Evolutionary conservation across 352 stramenopile species (phyloP).

Genomic region (Thraustotheca clavata): DNA sequence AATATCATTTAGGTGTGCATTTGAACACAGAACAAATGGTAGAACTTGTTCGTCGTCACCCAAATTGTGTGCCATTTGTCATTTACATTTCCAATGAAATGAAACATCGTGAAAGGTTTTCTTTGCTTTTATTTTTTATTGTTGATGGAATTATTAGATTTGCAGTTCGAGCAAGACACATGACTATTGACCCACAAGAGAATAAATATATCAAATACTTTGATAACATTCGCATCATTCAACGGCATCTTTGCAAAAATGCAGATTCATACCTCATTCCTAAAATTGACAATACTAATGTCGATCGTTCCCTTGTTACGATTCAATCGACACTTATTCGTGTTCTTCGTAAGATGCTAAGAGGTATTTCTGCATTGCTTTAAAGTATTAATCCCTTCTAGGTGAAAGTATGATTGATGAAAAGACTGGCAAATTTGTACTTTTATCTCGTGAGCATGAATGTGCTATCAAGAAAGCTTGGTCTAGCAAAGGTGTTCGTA

Average conservation of each 20-base stretch:
- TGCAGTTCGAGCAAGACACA: constrained; percentile 72
- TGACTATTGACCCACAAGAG: constrained; percentile 82
- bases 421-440: constrained; percentile 74
- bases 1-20: constrained; percentile 38
- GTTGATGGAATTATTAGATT: constrained; percentile 31
- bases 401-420: constrained; percentile 62
- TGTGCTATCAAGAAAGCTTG: constrained; percentile 84
- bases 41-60: constrained; percentile 66
- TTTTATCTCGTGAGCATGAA: constrained; percentile 78
- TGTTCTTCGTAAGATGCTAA: constrained; percentile 69
- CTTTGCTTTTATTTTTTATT: not conserved
- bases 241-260: constrained; percentile 78
- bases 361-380: constrained; percentile 19
- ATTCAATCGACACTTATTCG: constrained; percentile 81
- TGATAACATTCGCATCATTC: constrained; percentile 86
- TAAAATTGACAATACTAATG: constrained; percentile 86
- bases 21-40: constrained; percentile 77
- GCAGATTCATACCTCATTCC: constrained; percentile 78
- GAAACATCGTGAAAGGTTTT: constrained; percentile 65
- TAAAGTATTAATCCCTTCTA: not conserved
- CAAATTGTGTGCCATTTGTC: constrained; percentile 78
- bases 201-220: constrained; percentile 91
- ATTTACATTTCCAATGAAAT: constrained; percentile 87
- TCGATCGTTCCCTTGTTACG: constrained; percentile 74
- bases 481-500: constrained; percentile 79